Evolutionary conservation across 2,329 filamentous ascomycete genomes (phyloP).

Genomic region (Fusarium coicis): DNA sequence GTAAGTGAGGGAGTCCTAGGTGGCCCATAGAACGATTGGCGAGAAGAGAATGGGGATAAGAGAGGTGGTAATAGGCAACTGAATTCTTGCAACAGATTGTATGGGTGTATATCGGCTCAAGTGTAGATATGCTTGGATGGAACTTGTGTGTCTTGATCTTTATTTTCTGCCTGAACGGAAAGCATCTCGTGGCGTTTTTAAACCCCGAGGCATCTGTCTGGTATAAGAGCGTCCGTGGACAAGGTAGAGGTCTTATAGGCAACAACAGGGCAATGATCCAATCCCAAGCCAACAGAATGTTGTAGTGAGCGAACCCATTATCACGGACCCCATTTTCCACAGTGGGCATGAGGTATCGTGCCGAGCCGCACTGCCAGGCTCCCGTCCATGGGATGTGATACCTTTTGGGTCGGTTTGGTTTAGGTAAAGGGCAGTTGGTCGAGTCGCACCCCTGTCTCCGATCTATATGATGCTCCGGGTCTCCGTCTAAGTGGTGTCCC

Average conservation of each 20-base stretch:
- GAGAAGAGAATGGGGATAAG: not conserved
- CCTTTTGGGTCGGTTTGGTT: conserved; percentile 3
- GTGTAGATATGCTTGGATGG: conserved; percentile 8
- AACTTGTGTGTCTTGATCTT: conserved; percentile 19
- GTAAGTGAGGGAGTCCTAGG: conserved; percentile 5
- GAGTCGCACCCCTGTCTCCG: conserved; percentile 13
- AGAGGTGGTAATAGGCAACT: conserved; percentile 13
- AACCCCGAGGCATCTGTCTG: conserved; percentile 27
- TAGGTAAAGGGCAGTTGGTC: conserved; percentile 2
- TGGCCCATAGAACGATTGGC: conserved; percentile 13
- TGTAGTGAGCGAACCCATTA: not conserved
- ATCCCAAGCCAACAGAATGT: conserved; percentile 14
- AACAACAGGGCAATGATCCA: conserved; percentile 14
- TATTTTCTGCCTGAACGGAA: conserved; percentile 29
- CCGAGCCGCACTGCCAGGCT: conserved; percentile 45
- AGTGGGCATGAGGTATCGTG: conserved; percentile 27
- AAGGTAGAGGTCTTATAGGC: conserved; percentile 32
- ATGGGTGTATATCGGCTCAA: not conserved
- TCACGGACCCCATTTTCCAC: conserved; percentile 18
- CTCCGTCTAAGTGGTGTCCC: conserved; percentile 10
- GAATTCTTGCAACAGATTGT: not conserved
- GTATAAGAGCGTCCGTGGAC: not conserved
- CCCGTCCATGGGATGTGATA: conserved; percentile 37
- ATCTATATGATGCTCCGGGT: conserved; percentile 23
- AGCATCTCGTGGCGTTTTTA: conserved; percentile 36